Evolutionary conservation across 2,329 filamentous ascomycete genomes (phyloP).

Genomic region (Huntiella omanensis): DNA sequence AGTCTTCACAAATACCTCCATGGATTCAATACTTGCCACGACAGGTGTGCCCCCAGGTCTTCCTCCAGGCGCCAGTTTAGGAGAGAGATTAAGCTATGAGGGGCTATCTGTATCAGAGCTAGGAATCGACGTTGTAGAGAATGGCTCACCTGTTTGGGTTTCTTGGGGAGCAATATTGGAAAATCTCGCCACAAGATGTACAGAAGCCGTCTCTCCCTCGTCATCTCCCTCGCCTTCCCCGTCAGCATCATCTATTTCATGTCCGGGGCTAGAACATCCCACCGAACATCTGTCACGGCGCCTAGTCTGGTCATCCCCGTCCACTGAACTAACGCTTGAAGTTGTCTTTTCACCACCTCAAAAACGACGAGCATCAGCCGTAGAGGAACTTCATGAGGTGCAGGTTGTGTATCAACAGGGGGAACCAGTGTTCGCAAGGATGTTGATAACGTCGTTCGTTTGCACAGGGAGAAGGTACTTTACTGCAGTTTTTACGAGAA

Average conservation of each 20-base stretch:
- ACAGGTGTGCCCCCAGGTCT: too few species aligned
- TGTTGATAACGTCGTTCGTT: constrained; percentile 56
- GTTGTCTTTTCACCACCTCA: constrained; percentile 6
- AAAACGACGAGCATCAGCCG: not conserved
- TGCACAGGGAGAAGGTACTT: constrained; percentile 50
- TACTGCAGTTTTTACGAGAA: constrained; percentile 55
- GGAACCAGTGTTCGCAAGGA: constrained; percentile 40
- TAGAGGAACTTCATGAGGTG: not conserved
- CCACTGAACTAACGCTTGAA: constrained; percentile 7
- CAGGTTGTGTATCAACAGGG: constrained; percentile 14
- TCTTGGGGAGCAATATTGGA: constrained; percentile 41
- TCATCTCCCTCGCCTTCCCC: not conserved
- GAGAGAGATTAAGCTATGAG: not conserved
- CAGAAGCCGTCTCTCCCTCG: not conserved
- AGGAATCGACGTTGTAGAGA: constrained; percentile 54
- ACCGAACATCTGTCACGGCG: not conserved
- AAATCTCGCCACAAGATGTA: constrained; percentile 22
- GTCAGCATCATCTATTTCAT: not conserved
- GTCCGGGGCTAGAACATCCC: not conserved
- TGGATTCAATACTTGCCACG: too few species aligned
- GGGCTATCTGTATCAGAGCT: constrained; percentile 38
- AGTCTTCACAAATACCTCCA: too few species aligned
- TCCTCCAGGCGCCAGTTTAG: too few species aligned
- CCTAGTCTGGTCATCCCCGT: constrained; percentile 3
- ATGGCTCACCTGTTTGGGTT: constrained; percentile 42